Evolutionary conservation across 495 filamentous ascomycete genomes (phyloP).

Genomic region (Letharia columbiana): DNA sequence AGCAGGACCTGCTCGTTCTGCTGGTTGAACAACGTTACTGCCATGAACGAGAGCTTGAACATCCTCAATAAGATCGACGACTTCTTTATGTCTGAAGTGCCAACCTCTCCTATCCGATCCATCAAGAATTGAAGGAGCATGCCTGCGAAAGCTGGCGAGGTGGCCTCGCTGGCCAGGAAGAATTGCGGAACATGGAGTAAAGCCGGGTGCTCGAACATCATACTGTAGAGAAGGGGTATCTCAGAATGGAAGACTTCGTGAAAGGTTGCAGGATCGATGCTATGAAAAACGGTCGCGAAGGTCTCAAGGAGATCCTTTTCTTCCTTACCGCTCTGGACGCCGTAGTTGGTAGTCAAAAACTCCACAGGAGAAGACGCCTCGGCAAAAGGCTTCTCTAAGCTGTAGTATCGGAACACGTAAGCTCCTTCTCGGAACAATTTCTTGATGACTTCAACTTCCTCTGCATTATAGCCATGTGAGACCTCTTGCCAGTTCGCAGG

Average conservation of each 20-base stretch:
- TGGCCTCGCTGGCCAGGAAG: slow-evolving; percentile 95
- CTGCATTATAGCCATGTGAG: slow-evolving; percentile 91
- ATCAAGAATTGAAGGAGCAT: slow-evolving; percentile 97
- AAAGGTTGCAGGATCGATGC: slow-evolving; percentile 96
- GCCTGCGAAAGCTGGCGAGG: slow-evolving; percentile 91
- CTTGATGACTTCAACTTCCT: slow-evolving; percentile 92
- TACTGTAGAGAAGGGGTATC: slow-evolving; percentile 91
- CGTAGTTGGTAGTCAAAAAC: slow-evolving; percentile 86
- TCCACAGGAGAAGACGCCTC: slow-evolving; percentile 75
- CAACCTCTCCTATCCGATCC: slow-evolving; percentile 90
- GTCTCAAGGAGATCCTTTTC: slow-evolving; percentile 97
- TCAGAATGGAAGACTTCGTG: slow-evolving; percentile 97
- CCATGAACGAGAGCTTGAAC: slow-evolving; percentile 99
- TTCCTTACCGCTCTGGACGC: slow-evolving; percentile 83
- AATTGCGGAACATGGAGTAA: slow-evolving; percentile 95
- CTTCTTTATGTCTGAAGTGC: slow-evolving; percentile 79
- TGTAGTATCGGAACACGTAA: slow-evolving; percentile 92
- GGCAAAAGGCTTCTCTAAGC: slow-evolving; percentile 66
- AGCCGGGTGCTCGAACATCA: slow-evolving; percentile 94
- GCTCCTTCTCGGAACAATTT: slow-evolving; percentile 96
- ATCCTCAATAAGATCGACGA: slow-evolving; percentile 86
- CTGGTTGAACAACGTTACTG: slow-evolving; percentile 85
- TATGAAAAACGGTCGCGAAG: slow-evolving; percentile 96
- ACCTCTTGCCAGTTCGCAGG: slow-evolving; percentile 92
- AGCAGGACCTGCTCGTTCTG: slow-evolving; percentile 94